Evolutionary conservation across 495 filamentous ascomycete species (phyloP).

Genomic region (Platismatia glauca): DNA sequence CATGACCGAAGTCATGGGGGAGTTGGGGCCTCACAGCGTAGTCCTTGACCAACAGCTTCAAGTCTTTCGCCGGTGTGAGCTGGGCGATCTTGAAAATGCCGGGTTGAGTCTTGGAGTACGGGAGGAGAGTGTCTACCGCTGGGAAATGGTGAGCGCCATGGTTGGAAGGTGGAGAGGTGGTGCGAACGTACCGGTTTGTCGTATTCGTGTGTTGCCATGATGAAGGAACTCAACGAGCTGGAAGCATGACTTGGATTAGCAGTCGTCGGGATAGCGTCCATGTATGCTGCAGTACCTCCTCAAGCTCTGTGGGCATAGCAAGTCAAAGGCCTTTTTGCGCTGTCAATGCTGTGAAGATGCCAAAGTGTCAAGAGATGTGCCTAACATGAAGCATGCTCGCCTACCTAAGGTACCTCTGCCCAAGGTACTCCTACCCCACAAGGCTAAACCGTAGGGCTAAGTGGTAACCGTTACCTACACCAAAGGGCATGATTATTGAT

Average conservation of each 20-base stretch:
- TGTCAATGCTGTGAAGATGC: too few species aligned
- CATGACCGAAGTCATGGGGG: neutral
- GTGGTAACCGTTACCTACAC: too few species aligned
- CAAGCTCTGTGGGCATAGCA: constrained; percentile 69
- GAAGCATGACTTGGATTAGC: constrained; percentile 5
- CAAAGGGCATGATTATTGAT: too few species aligned
- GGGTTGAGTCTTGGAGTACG: constrained; percentile 69
- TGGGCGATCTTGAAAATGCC: constrained; percentile 74
- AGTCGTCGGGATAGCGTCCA: neutral
- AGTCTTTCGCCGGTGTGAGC: constrained; percentile 70
- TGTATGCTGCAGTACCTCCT: constrained; percentile 50
- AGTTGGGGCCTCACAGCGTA: constrained; percentile 48
- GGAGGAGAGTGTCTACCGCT: constrained; percentile 79
- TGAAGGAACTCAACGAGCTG: constrained; percentile 89
- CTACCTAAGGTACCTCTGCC: too few species aligned
- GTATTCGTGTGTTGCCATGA: constrained; percentile 77
- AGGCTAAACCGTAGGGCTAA: too few species aligned
- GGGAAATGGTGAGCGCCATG: constrained; percentile 15
- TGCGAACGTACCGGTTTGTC: constrained; percentile 53
- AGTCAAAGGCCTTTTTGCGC: neutral
- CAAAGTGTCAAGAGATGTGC: too few species aligned
- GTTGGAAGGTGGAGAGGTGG: constrained; percentile 11
- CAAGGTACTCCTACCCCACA: too few species aligned
- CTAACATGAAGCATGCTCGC: too few species aligned
- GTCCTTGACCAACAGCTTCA: constrained; percentile 83